Percentiles rank a stretch among this genome's conserved stretches.
phyloP scores from a whole-genome alignment of 352 stramenopile species.

The Phytophthora sojae region DNA sequence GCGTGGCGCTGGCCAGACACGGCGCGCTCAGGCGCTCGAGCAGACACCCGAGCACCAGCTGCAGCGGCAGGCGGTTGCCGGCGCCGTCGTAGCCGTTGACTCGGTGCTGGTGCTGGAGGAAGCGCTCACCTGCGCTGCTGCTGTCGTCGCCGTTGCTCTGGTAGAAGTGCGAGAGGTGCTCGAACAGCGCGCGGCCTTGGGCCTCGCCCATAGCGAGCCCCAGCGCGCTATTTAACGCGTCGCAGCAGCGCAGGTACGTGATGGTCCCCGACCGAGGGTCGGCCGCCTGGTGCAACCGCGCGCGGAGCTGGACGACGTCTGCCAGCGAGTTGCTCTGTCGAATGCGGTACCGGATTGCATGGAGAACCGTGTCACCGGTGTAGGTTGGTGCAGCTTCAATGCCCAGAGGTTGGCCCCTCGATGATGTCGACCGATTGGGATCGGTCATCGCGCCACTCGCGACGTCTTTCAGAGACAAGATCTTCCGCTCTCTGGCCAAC shows the following conservation, averaged over 20 bases:
- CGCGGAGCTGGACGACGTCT: conserved; percentile 59
- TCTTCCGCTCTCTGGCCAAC: conserved; percentile 43
- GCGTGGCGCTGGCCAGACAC: conserved; percentile 41
- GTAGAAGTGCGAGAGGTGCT: conserved; percentile 41
- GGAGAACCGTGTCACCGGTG: conserved; percentile 52
- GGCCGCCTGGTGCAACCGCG: conserved; percentile 53
- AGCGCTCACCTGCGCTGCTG: conserved; percentile 43
- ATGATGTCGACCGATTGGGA: conserved; percentile 6
- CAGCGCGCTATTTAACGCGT: conserved; percentile 47
- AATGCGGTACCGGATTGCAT: conserved; percentile 54
- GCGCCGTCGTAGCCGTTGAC: conserved; percentile 25
- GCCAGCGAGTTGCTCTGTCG: conserved; percentile 49
- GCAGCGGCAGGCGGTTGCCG: conserved; percentile 45
- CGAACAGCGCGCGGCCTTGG: conserved; percentile 61
- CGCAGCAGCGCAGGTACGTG: conserved; percentile 49
- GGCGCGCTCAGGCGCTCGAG: conserved; percentile 49
- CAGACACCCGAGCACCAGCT: conserved; percentile 48
- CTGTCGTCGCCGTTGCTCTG: conserved; percentile 10
- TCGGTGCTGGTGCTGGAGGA: conserved; percentile 46
- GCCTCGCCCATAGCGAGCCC: conserved; percentile 51
- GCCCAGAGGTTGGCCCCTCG: conserved; percentile 2
- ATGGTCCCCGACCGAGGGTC: conserved; percentile 64
- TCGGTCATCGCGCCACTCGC: conserved; percentile 46
- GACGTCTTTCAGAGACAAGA: conserved; percentile 68
- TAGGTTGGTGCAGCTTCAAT: conserved; percentile 8